Evolutionary conservation across 208 protist genomes (phyloP), one percentile per base, ranked within the genome.

Genomic region (Acanthamoeba royreba): DNA sequence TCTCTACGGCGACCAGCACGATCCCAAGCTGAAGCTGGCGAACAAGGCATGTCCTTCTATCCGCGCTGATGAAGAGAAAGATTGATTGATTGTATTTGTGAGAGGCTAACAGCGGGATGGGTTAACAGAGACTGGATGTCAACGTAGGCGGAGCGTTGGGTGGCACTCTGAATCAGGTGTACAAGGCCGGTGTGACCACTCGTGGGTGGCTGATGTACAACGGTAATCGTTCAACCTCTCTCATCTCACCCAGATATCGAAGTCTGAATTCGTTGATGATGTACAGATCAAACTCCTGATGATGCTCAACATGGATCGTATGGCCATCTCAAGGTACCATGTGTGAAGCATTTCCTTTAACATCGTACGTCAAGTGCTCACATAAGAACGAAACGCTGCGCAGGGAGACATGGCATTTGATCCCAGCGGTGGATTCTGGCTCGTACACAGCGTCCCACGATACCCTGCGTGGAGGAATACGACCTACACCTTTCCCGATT

Each of bases 121-220:
- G n/a, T n/a, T n/a, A n/a, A n/a, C 22, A 88, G 81, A 58, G 81
- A 38, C 58, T 92, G 42, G 90, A 95, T n/a, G 81, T 31, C 0
- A 95, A 86, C 22, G 58, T 46, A n/a, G 25, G 58, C 19, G 85
- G 85, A 42, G 52, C 94, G 11, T 31, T 96, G 2, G 19, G 19
- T 28, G 19, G 66, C 35, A 96, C 95, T 31, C 47, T 96, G 5
- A 42, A 8, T 13, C 94, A 92, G 47, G 45, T 96, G 2, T 96
- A 90, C 25, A 11, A 3, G 0, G 55, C 42, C 0, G 15, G 22
- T 0, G 22, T 13, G 8, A 9, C 9, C 9, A 11, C 53, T 2
- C 19, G 33, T 11, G 55, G 61, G 17, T 95, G 92, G 92, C 31
- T 95, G 0, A 90, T 96, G 58, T 96, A 95, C 9, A 95, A 96